Conservation (phyloP, 345 rosid species). For the Populus davidiana region DNA sequence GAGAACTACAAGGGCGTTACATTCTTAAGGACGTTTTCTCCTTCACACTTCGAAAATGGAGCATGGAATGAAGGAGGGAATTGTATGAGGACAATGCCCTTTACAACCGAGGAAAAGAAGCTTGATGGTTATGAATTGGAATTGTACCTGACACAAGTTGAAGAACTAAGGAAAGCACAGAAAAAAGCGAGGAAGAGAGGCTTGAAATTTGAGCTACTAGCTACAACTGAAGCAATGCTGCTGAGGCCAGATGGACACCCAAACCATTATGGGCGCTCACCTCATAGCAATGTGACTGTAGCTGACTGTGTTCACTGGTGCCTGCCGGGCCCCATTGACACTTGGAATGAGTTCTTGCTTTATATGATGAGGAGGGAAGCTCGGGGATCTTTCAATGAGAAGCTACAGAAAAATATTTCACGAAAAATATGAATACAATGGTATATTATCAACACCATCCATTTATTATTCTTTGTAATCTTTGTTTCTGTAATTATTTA, state of each 20-base stretch:
- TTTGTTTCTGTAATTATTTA: neutral
- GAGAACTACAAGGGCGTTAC: constrained; percentile 38
- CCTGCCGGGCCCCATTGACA: constrained; percentile 73
- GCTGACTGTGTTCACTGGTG: constrained; percentile 88
- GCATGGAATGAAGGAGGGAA: constrained; percentile 69
- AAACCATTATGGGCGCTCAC: constrained; percentile 29
- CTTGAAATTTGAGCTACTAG: constrained; percentile 34
- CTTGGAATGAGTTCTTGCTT: constrained; percentile 70
- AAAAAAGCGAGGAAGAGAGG: constrained; percentile 38
- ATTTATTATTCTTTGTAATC: neutral
- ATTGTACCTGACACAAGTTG: constrained; percentile 41
- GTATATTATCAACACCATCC: neutral
- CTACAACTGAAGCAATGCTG: constrained; percentile 53
- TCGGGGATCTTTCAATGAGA: neutral
- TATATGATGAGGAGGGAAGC: constrained; percentile 44
- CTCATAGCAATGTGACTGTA: constrained; percentile 21
- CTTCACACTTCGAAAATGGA: constrained; percentile 61
- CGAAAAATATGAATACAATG: neutral
- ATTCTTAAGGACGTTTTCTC: constrained; percentile 53
- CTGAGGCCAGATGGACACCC: constrained; percentile 71
- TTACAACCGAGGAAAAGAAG: constrained; percentile 39
- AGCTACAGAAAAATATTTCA: constrained; percentile 12
- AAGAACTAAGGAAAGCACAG: constrained; percentile 42
- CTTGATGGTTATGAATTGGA: constrained; percentile 43
- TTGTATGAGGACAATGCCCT: constrained; percentile 53